These are phyloP conservation scores for Pythium myriotylum DNA, from an alignment of 352 stramenopile species.

Conservation along the genomic window DNA sequence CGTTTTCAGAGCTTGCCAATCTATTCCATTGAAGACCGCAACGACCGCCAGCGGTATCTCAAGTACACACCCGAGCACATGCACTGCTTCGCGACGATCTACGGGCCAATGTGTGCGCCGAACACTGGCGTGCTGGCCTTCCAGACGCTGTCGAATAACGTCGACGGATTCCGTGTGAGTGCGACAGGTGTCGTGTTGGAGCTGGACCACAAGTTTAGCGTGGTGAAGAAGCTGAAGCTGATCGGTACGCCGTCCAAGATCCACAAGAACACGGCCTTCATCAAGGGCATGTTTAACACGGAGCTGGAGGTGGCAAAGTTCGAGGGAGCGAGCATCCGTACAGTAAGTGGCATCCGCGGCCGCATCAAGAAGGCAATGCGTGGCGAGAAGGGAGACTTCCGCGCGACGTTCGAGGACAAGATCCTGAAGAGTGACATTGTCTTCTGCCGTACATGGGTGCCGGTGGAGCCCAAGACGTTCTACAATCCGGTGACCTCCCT, in stretches of 20 bases:
- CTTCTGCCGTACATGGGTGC: constrained; percentile 99
- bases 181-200: constrained; percentile 97
- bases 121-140: constrained; percentile 98
- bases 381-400: constrained; percentile 95
- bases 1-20: constrained; percentile 98
- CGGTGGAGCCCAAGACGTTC: constrained; percentile 97
- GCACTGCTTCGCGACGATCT: constrained; percentile 99
- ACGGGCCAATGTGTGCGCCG: constrained; percentile 93
- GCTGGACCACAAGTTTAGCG: constrained; percentile 96
- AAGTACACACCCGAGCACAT: constrained; percentile 99
- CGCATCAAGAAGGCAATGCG: constrained; percentile 97
- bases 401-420: constrained; percentile 99
- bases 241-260: constrained; percentile 98
- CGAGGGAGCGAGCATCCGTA: constrained; percentile 96
- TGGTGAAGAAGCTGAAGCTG: constrained; percentile 99
- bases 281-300: constrained; percentile 97
- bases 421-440: constrained; percentile 99
- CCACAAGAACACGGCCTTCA: constrained; percentile 99
- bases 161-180: constrained; percentile 96
- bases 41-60: constrained; percentile 95
- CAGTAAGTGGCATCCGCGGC: constrained; percentile 98
- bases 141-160: constrained; percentile 93
- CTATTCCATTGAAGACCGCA: constrained; percentile 99
- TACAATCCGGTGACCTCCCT: constrained; percentile 98
- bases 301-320: constrained; percentile 97